Base-by-base conservation (phyloP, 164 flowering plant species). In the Paratinospora sagittata region DNA sequence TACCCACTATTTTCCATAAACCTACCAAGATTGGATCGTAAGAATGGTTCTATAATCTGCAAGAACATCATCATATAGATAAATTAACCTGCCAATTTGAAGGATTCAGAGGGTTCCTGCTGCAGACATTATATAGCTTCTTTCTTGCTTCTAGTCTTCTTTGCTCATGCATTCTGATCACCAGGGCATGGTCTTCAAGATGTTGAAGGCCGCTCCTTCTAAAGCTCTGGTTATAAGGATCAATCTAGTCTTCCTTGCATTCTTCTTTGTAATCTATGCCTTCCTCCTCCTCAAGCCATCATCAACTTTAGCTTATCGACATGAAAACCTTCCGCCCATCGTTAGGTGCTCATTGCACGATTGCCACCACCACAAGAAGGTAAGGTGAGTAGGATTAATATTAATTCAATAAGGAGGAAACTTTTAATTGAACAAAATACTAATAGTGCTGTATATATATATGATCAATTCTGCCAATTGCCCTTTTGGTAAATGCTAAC, bases 321-420 rank as follows among this genome's bases (percentile, higher is more conserved):
- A 75, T 17, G 74, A 84, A 2, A 82, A 74, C 17, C 82, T 87
- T 0, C 81, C 86, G 3, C 73, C 85, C 0, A 60, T 82, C 17
- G 78, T 86, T n/a, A 14, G 85, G 70, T 91, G 98, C 83, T 80
- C 97, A 0, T 71, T 86, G 66, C 82, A 85, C 37, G 90, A 84
- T 61, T 90, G 97, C 80, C 89, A 85, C 80, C 89, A 85, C 78
- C 90, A 78, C 78, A 86, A 89, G 71, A 80, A 81, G 97, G 98
- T 95, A 81, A 93, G 96, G 96, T 89, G 87, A 91, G 96, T 76
- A 73, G 64, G 61, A 27, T 52, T 9, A 10, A 16, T 68, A 68
- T 68, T 26, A n/a, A 24, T 26, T 27, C 16, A 47, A 43, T 43
- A 27, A 36, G 8, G n/a, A 3, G 45, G 1, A 47, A 4, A 47